These are phyloP conservation scores for Platanus orientalis DNA, from an alignment of 164 flowering plant genomes.

Conservation along the genomic window DNA sequence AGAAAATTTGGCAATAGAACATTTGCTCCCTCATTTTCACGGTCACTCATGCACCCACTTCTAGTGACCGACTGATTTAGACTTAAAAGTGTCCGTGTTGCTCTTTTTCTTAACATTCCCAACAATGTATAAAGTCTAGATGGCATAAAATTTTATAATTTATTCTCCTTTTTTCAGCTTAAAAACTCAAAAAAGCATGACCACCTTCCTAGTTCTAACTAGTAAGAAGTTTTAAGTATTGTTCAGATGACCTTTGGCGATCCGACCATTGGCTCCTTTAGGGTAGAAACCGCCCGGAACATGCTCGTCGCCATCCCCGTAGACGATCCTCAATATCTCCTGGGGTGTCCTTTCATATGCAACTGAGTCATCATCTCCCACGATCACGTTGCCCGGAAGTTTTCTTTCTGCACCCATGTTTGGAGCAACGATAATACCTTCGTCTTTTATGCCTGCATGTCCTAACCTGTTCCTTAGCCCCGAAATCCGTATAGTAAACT, in stretches of 20 bases:
- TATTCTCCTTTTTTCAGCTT: too few species aligned
- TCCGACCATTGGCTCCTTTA: constrained; percentile 21
- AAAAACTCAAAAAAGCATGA: too few species aligned
- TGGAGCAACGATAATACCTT: constrained; percentile 50
- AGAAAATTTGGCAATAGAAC: too few species aligned
- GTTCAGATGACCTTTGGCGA: constrained; percentile 17
- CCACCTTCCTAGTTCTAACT: too few species aligned
- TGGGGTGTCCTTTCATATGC: constrained; percentile 21
- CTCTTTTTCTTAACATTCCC: too few species aligned
- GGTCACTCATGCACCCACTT: too few species aligned
- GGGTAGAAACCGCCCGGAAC: constrained; percentile 31
- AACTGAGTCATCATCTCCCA: constrained; percentile 46
- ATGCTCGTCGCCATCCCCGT: constrained; percentile 18
- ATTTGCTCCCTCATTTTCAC: too few species aligned
- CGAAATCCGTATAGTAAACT: constrained; percentile 57
- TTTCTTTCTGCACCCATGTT: constrained; percentile 45
- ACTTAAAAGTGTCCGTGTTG: too few species aligned
- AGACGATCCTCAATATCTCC: constrained; percentile 26
- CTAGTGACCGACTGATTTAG: too few species aligned
- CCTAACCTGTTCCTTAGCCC: constrained; percentile 55
- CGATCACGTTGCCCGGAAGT: constrained; percentile 44
- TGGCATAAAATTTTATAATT: too few species aligned
- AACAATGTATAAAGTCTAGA: too few species aligned
- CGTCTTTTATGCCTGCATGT: constrained; percentile 51
- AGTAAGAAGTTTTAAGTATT: not conserved